A percentile compares a stretch with the other conserved stretches of the same genome.
phyloP scores from a whole-genome alignment of 208 protist species.

The Strigomonas culicis region DNA sequence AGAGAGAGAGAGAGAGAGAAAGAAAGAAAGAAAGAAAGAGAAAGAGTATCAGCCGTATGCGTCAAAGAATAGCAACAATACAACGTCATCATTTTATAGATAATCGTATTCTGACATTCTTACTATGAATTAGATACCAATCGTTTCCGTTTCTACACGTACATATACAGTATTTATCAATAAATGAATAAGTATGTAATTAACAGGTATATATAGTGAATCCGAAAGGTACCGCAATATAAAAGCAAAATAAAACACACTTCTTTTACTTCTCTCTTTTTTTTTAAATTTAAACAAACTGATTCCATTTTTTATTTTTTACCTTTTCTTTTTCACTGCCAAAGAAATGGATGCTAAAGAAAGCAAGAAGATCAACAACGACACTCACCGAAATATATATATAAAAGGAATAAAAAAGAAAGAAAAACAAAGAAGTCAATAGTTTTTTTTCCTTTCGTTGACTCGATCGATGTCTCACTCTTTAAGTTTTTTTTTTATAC shows the following conservation, averaged over 20 bases:
- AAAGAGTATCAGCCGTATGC: background rate
- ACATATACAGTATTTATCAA: slow-evolving; percentile 8
- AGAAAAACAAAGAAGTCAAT: slow-evolving; percentile 39
- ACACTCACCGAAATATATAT: background rate
- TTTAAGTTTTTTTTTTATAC: no score
- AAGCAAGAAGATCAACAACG: background rate
- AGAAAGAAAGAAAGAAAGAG: slow-evolving; percentile 25
- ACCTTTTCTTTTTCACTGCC: background rate
- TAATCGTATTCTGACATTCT: no score
- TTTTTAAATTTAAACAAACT: slow-evolving; percentile 12
- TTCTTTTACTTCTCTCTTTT: background rate
- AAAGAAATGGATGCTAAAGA: background rate
- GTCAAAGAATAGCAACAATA: no score
- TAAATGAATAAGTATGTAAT: no score
- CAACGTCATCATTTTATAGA: no score
- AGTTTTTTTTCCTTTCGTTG: no score
- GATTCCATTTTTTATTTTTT: slow-evolving; percentile 5
- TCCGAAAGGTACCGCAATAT: no score
- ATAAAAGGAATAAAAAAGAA: slow-evolving; percentile 1
- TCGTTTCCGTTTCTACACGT: background rate
- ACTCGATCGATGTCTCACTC: no score
- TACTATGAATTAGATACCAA: no score
- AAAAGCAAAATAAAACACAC: slow-evolving; percentile 15
- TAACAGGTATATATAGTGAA: no score
- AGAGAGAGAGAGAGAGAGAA: slow-evolving; percentile 18